Percentiles rank a stretch among this genome's conserved stretches.
Evolutionary conservation across 140 eudicot genomes (phyloP).

Genomic region (Oenanthe javanica): DNA sequence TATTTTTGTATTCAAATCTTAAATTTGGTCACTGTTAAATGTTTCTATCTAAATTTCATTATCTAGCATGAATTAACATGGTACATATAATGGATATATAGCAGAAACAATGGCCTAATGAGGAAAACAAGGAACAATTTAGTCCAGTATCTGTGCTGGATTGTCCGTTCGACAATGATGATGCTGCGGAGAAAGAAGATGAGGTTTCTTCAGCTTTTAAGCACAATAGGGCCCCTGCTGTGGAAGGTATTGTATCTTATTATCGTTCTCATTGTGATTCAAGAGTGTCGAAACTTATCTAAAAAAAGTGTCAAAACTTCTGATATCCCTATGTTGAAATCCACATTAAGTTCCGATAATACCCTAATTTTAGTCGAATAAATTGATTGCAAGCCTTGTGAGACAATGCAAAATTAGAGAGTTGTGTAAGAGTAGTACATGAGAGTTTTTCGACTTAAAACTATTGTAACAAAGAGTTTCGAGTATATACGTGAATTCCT

Average conservation of each 20-base stretch:
- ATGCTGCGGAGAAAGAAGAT: slow-evolving; percentile 36
- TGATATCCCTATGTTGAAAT: not conserved
- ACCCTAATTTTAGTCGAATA: not conserved
- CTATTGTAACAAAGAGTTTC: no score
- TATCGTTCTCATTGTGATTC: not conserved
- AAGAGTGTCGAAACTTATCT: not conserved
- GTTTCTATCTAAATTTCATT: not conserved
- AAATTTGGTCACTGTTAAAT: not conserved
- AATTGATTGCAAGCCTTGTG: not conserved
- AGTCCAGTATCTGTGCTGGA: slow-evolving; percentile 80
- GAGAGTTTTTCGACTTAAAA: no score
- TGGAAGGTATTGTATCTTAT: slow-evolving; percentile 32
- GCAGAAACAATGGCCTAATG: slow-evolving; percentile 26
- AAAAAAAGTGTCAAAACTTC: not conserved
- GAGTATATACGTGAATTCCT: no score
- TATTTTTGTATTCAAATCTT: not conserved
- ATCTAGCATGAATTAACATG: not conserved
- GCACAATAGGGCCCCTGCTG: slow-evolving; percentile 15
- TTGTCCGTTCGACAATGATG: slow-evolving; percentile 53
- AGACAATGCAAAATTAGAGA: not conserved
- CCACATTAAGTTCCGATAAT: no score
- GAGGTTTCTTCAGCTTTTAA: slow-evolving; percentile 57
- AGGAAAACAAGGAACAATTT: slow-evolving; percentile 49
- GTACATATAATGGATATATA: not conserved
- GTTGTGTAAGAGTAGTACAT: no score